phyloP scores from a whole-genome alignment of 768 basidiomycete species.

The Lactarius hengduanensis region DNA sequence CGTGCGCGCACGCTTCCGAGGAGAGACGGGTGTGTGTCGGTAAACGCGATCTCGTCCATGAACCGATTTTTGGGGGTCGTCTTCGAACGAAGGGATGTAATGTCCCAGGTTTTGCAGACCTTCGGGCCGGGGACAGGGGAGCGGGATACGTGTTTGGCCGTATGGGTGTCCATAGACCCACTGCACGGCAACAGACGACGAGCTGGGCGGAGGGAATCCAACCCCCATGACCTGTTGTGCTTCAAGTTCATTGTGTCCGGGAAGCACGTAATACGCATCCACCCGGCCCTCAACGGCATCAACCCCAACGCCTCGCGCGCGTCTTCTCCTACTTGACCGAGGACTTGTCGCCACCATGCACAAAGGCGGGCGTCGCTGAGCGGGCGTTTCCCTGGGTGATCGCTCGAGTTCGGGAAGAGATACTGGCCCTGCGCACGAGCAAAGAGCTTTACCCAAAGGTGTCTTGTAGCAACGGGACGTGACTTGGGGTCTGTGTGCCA shows the following conservation, averaged over 20 bases:
- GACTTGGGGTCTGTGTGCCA: conserved; percentile 37
- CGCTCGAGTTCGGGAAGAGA: conserved; percentile 85
- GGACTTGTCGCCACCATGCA: conserved; percentile 87
- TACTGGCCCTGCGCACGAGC: conserved; percentile 95
- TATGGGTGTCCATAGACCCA: conserved; percentile 89
- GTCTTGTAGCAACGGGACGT: conserved; percentile 1
- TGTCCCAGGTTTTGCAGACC: conserved; percentile 55
- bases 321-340: conserved; percentile 54
- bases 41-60: conserved; percentile 84
- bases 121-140: conserved; percentile 47
- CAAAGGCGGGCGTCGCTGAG: conserved; percentile 78
- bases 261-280: conserved; percentile 61
- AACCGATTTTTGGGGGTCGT: conserved; percentile 97
- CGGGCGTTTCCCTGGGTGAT: conserved; percentile 66
- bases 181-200: conserved; percentile 23
- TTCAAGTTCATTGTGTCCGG: conserved; percentile 67
- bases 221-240: conserved; percentile 56
- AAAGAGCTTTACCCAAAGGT: conserved; percentile 14
- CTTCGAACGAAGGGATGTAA: conserved; percentile 88
- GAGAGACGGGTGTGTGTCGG: conserved; percentile 52
- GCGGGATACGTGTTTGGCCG: conserved; percentile 41
- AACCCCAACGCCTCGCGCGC: conserved; percentile 30
- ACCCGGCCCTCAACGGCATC: conserved; percentile 32
- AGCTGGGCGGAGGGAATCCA: conserved; percentile 32
- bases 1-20: conserved; percentile 55